Conservation (phyloP, 1,284 basidiomycete genomes). For the Apiotrichum akiyoshidainum region DNA sequence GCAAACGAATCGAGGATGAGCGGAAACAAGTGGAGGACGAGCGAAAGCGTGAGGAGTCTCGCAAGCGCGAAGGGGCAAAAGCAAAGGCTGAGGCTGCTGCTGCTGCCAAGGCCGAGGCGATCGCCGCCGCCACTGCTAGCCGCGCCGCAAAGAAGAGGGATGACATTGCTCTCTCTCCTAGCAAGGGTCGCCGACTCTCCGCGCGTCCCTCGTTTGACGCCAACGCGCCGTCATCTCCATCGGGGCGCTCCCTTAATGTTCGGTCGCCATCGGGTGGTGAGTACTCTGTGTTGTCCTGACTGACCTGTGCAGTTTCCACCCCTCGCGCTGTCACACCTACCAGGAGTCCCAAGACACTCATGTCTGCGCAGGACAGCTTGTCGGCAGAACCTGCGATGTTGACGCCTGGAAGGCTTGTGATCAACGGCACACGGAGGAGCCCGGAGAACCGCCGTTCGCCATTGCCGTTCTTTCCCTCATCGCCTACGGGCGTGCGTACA, state of each 20-base stretch:
- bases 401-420: neutral
- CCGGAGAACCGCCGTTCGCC: constrained; percentile 3
- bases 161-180: neutral
- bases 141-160: neutral
- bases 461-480: neutral
- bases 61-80: neutral
- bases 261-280: neutral
- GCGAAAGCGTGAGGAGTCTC: neutral
- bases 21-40: neutral
- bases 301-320: neutral
- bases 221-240: neutral
- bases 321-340: constrained; percentile 1
- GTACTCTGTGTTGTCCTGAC: neutral
- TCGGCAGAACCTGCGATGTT: neutral
- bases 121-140: neutral
- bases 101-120: neutral
- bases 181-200: neutral
- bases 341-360: too few species aligned
- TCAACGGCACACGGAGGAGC: constrained; percentile 1
- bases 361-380: neutral
- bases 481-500: neutral
- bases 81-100: neutral
- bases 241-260: neutral
- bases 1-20: neutral
- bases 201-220: neutral